Evolutionary conservation across 257 asterid genomes (phyloP).

Genomic region (Leonotis leonurus): DNA sequence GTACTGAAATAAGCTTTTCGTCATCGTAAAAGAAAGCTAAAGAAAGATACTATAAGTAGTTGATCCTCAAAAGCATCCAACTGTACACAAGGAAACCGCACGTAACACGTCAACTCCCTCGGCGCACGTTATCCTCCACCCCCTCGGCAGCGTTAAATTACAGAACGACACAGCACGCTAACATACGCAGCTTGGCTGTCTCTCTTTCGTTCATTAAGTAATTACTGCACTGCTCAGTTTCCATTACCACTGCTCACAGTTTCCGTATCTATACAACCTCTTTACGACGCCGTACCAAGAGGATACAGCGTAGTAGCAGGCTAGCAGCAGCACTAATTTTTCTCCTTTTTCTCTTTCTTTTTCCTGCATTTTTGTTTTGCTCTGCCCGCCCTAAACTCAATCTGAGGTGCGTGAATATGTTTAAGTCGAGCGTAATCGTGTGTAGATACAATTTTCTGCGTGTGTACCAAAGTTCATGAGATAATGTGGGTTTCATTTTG

Average conservation of each 20-base stretch:
- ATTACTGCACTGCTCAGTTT: conserved; percentile 23
- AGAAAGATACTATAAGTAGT: not conserved
- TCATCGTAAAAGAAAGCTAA: not conserved
- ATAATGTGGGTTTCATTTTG: conserved; percentile 10
- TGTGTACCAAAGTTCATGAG: conserved; percentile 1
- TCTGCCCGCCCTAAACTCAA: conserved; percentile 16
- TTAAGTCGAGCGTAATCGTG: too few species aligned
- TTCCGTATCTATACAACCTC: conserved; percentile 9
- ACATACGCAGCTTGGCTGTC: conserved; percentile 24
- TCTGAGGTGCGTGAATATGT: not conserved
- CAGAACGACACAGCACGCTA: conserved; percentile 27
- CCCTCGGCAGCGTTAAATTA: conserved; percentile 11
- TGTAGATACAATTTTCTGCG: conserved; percentile 17
- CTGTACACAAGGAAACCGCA: conserved; percentile 24
- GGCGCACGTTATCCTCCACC: conserved; percentile 31
- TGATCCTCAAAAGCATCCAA: not conserved
- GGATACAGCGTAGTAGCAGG: too few species aligned
- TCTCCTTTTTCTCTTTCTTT: not conserved
- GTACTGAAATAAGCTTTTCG: not conserved
- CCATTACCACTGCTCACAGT: conserved; percentile 22
- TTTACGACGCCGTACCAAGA: conserved; percentile 21
- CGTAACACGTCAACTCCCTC: conserved; percentile 11
- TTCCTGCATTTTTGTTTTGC: conserved; percentile 1
- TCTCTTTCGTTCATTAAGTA: conserved; percentile 21
- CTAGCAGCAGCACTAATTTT: too few species aligned